These are phyloP conservation scores for Lentinula sp. DNA, from an alignment of 768 basidiomycete genomes.

Conservation along the genomic window DNA sequence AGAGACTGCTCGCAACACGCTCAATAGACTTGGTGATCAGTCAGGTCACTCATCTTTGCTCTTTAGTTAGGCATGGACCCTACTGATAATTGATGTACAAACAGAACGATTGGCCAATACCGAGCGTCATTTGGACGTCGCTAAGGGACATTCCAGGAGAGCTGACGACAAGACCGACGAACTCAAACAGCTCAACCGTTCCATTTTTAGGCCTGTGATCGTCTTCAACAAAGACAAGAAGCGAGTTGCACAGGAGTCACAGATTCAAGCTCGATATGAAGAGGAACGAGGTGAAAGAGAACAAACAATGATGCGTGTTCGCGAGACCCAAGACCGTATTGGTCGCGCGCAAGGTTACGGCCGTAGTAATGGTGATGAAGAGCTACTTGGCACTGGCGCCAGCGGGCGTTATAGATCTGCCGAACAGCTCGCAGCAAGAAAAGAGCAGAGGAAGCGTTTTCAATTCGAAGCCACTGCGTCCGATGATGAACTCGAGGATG, in stretches of 20 bases:
- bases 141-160: conserved; percentile 77
- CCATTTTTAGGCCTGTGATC: conserved; percentile 90
- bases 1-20: conserved; percentile 85
- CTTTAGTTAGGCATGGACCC: not conserved
- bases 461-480: conserved; percentile 70
- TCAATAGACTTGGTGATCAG: conserved; percentile 82
- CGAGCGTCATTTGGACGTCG: conserved; percentile 88
- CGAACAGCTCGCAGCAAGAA: conserved; percentile 23
- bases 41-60: conserved; percentile 58
- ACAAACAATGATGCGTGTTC: conserved; percentile 78
- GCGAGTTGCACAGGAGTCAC: conserved; percentile 80
- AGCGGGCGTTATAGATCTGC: conserved; percentile 20
- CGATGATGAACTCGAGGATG: conserved; percentile 74
- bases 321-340: conserved; percentile 82
- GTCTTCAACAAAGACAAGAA: conserved; percentile 92
- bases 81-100: not conserved
- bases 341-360: conserved; percentile 68
- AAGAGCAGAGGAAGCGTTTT: conserved; percentile 48
- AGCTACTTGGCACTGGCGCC: conserved; percentile 24
- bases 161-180: conserved; percentile 93
- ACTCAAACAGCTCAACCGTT: conserved; percentile 89
- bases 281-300: conserved; percentile 82
- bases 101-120: conserved; percentile 87
- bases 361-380: conserved; percentile 37
- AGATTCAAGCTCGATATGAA: conserved; percentile 79